Base-by-base conservation (phyloP, 2,329 filamentous ascomycete species). In the Aureobasidium sp. region DNA sequence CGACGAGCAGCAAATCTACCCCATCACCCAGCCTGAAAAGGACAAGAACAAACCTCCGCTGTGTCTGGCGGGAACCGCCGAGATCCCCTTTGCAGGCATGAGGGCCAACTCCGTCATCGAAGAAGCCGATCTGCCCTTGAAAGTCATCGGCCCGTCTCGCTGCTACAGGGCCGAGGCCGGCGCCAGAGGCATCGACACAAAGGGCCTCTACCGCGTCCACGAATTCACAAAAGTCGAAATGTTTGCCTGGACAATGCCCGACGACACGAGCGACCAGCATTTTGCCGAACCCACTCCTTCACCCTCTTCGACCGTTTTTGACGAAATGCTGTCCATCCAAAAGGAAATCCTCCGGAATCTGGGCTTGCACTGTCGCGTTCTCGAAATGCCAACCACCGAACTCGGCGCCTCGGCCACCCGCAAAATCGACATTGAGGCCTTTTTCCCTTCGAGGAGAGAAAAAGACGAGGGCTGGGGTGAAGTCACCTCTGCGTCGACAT, bases 201-300 rank as follows among this genome's bases (percentile, higher is more conserved):
- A 95, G 71, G 93, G 93, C 4, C 74, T 98, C 1, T 98, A 97
- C 71, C 85, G 93, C 24, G 93, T 98, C 3, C 93, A 98, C 70
- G 93, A 98, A 70, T 98, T 98, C 71, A 95, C 90, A 24, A 98
- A 98, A 68, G 91, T 98, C 0, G 93, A 98, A 70, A 84, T 98
- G 76, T 97, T 98, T 66, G 90, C 86, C 0, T 98, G 93, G 93
- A 86, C 88, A 4, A 62, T 77, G 25, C 81, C 87, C 1, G 76
- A 81, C 50, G 65, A 56, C 14, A 55, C 61, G 38, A 21, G 57
- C 14, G 54, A 49, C 19, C 61, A 62, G 21, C 60, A 62, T 10
- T 67, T 67, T 44, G 62, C 58, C 37, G 57, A 57, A 4, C 54
- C 55, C 8, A 44, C 39, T 5, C 45, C 11, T 59, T 71, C 60